These are phyloP conservation scores for Umbelopsis ramanniana DNA, from an alignment of 192 early-diverging fungal genomes.

Conservation along the genomic window DNA sequence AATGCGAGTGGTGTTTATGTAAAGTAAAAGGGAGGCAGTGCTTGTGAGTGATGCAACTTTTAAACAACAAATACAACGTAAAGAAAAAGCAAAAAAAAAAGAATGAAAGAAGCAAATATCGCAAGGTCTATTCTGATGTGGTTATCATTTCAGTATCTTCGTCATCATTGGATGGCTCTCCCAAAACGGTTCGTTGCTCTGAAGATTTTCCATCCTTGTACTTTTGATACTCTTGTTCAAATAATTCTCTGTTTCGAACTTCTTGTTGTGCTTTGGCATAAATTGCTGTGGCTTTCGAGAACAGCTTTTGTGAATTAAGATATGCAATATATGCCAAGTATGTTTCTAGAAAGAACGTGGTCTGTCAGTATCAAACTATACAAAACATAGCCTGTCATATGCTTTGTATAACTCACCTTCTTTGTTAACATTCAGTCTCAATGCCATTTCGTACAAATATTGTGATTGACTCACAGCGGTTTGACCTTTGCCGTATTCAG, in stretches of 20 bases:
- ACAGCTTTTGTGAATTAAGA: conserved; percentile 50
- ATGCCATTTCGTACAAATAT: conserved; percentile 50
- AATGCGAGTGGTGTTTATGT: conserved; percentile 13
- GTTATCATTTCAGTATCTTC: conserved; percentile 16
- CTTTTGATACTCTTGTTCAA: conserved; percentile 38
- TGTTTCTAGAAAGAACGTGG: conserved; percentile 31
- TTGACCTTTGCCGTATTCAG: conserved; percentile 26
- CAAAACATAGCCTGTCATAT: background rate
- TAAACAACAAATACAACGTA: conserved; percentile 19
- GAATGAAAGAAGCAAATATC: background rate
- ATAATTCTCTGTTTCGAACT: conserved; percentile 60
- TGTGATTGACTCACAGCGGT: conserved; percentile 22
- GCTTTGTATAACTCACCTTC: conserved; percentile 41
- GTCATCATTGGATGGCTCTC: background rate
- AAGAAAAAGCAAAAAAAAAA: background rate
- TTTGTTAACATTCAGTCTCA: conserved; percentile 46
- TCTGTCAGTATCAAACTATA: conserved; percentile 5
- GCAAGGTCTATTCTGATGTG: conserved; percentile 12
- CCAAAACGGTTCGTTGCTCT: background rate
- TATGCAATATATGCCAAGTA: conserved; percentile 47
- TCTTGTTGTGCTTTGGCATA: conserved; percentile 62
- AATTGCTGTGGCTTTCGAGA: conserved; percentile 52
- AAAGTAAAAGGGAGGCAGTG: background rate
- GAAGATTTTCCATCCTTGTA: conserved; percentile 18
- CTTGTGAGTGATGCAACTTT: conserved; percentile 16